Evolutionary conservation across 345 rosid species (phyloP).

Genomic region (Noccaea caerulescens): DNA sequence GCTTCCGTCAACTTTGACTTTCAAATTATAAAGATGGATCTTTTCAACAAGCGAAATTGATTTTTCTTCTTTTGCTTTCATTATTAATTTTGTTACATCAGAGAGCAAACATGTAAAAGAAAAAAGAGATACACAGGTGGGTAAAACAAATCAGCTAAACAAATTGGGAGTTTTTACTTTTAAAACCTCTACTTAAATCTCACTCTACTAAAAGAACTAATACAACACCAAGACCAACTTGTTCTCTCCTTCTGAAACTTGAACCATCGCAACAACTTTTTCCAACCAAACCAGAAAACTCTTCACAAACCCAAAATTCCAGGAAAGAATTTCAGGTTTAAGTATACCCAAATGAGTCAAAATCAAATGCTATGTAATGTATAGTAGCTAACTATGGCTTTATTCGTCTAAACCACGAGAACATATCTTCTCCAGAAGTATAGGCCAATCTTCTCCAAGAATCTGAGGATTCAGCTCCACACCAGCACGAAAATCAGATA

Average conservation of each 20-base stretch:
- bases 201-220: slow-evolving; percentile 20
- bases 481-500: slow-evolving; percentile 63
- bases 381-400: slow-evolving; percentile 23
- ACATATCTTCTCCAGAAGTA: slow-evolving; percentile 68
- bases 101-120: slow-evolving; percentile 26
- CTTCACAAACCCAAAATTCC: slow-evolving; percentile 38
- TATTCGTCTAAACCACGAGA: slow-evolving; percentile 51
- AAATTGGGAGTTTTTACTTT: neutral
- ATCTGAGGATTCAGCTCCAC: slow-evolving; percentile 67
- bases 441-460: slow-evolving; percentile 78
- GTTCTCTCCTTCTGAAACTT: slow-evolving; percentile 17
- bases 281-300: neutral
- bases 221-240: slow-evolving; percentile 34
- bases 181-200: slow-evolving; percentile 16
- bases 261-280: slow-evolving; percentile 31
- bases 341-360: slow-evolving; percentile 19
- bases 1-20: slow-evolving; percentile 8
- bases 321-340: slow-evolving; percentile 31
- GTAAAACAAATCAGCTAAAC: slow-evolving; percentile 27
- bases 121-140: slow-evolving; percentile 13
- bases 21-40: neutral
- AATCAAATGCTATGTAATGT: slow-evolving; percentile 25
- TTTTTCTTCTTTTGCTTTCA: slow-evolving; percentile 19
- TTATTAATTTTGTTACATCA: slow-evolving; percentile 37
- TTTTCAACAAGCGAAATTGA: neutral